These are phyloP conservation scores for Venturiaceae sp. DNA, from an alignment of 2,329 filamentous ascomycete species.

Conservation along the genomic window DNA sequence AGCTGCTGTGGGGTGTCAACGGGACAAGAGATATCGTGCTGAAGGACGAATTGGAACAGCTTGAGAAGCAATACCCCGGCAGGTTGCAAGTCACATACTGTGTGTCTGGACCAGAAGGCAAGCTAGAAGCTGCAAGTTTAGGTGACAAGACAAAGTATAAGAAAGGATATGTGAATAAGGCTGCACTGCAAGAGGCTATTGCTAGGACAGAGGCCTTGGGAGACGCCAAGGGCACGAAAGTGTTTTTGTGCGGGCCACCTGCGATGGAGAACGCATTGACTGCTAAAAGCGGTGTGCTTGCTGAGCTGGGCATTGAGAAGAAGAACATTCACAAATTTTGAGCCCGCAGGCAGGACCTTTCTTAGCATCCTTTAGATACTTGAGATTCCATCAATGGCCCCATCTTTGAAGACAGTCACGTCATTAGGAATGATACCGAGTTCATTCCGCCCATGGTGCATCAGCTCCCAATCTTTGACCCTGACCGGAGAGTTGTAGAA, in stretches of 20 bases:
- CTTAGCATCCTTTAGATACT: not conserved
- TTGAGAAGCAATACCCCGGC: conserved; percentile 40
- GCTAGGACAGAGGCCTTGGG: conserved; percentile 27
- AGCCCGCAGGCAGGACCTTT: conserved; percentile 6
- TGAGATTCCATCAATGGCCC: too few relatives aligned
- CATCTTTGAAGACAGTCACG: too few relatives aligned
- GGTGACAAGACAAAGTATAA: conserved; percentile 29
- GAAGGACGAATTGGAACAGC: conserved; percentile 42
- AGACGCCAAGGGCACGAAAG: conserved; percentile 32
- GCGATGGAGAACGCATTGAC: conserved; percentile 52
- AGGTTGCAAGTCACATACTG: conserved; percentile 50
- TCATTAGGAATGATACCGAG: too few relatives aligned
- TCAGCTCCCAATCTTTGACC: too few relatives aligned
- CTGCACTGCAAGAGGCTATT: conserved; percentile 44
- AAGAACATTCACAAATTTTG: conserved; percentile 51
- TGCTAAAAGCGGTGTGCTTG: conserved; percentile 43
- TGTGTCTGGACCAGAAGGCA: conserved; percentile 36
- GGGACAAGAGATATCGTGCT: conserved; percentile 53
- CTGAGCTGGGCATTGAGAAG: conserved; percentile 47
- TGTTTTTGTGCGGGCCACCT: conserved; percentile 62
- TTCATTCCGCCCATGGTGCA: too few relatives aligned
- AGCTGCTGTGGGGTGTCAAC: conserved; percentile 58
- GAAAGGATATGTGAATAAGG: conserved; percentile 49
- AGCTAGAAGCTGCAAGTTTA: not conserved
- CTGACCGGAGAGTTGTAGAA: too few relatives aligned